These are phyloP conservation scores for Taiozyma onychis DNA, from an alignment of 1,139 yeast species.

Conservation along the genomic window DNA sequence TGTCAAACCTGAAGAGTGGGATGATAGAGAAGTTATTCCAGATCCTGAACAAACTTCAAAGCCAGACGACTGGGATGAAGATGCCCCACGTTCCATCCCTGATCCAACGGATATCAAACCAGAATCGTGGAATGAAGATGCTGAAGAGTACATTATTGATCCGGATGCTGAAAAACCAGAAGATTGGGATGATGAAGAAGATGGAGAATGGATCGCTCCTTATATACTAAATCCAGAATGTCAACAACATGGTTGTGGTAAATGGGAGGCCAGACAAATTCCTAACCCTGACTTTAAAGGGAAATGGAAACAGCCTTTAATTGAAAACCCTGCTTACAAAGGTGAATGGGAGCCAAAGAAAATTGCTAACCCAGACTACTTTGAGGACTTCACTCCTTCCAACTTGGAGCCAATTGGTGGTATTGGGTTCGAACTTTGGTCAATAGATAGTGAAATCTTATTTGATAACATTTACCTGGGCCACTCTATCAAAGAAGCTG, in stretches of 20 bases:
- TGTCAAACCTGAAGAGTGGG: constrained; percentile 75
- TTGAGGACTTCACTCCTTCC: constrained; percentile 53
- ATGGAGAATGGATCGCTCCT: constrained; percentile 79
- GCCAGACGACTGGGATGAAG: constrained; percentile 82
- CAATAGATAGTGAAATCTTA: constrained; percentile 67
- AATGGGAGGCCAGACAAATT: constrained; percentile 59
- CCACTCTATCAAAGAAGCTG: constrained; percentile 78
- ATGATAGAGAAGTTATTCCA: constrained; percentile 54
- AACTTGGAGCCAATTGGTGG: constrained; percentile 70
- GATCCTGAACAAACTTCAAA: constrained; percentile 60
- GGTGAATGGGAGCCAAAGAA: constrained; percentile 75
- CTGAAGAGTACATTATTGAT: constrained; percentile 52
- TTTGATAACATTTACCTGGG: constrained; percentile 87
- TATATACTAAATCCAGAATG: constrained; percentile 70
- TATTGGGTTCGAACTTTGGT: constrained; percentile 87
- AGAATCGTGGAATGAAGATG: constrained; percentile 70
- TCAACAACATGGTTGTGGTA: constrained; percentile 67
- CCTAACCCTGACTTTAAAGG: constrained; percentile 71
- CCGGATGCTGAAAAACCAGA: constrained; percentile 62
- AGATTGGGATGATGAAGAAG: constrained; percentile 84
- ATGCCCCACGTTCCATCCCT: constrained; percentile 50
- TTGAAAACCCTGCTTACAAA: constrained; percentile 68
- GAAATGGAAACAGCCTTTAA: constrained; percentile 64
- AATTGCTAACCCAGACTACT: constrained; percentile 66
- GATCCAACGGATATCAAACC: constrained; percentile 70